Evolutionary conservation across 1,284 basidiomycete genomes (phyloP).

Genomic region (Gomphus bonarii): DNA sequence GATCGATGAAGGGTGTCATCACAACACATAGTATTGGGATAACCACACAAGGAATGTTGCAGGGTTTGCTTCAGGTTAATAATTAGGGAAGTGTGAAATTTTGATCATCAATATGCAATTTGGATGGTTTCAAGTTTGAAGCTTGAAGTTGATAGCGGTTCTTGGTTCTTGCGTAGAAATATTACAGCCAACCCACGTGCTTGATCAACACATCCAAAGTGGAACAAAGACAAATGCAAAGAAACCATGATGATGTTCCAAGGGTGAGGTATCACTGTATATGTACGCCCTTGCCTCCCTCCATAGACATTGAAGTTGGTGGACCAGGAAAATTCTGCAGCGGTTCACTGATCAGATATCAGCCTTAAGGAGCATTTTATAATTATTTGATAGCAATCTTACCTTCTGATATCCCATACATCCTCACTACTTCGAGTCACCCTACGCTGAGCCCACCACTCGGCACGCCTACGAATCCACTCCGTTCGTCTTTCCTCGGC

Average conservation of each 20-base stretch:
- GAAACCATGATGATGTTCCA: neutral
- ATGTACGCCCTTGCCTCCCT: neutral
- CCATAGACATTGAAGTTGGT: neutral
- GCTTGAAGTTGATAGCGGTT: too few relatives aligned
- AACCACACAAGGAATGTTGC: too few relatives aligned
- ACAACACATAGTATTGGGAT: too few relatives aligned
- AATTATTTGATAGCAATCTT: constrained; percentile 20
- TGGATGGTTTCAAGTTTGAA: too few relatives aligned
- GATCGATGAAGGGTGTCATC: too few relatives aligned
- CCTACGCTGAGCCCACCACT: constrained; percentile 82
- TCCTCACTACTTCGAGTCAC: constrained; percentile 79
- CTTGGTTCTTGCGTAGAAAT: too few relatives aligned
- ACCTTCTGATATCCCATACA: constrained; percentile 86
- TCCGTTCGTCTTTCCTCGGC: constrained; percentile 68
- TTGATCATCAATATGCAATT: too few relatives aligned
- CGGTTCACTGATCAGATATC: constrained; percentile 18
- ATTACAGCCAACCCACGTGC: too few relatives aligned
- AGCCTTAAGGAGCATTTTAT: neutral
- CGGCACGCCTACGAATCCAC: constrained; percentile 81
- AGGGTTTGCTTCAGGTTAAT: too few relatives aligned
- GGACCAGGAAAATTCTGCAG: constrained; percentile 20
- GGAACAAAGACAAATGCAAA: too few relatives aligned
- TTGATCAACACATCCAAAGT: too few relatives aligned
- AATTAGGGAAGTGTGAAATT: too few relatives aligned
- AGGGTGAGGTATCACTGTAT: neutral